Percentiles rank a stretch among this genome's conserved stretches.
phyloP scores from a whole-genome alignment of 208 protist species.

The Trichomonas vaginalis region DNA sequence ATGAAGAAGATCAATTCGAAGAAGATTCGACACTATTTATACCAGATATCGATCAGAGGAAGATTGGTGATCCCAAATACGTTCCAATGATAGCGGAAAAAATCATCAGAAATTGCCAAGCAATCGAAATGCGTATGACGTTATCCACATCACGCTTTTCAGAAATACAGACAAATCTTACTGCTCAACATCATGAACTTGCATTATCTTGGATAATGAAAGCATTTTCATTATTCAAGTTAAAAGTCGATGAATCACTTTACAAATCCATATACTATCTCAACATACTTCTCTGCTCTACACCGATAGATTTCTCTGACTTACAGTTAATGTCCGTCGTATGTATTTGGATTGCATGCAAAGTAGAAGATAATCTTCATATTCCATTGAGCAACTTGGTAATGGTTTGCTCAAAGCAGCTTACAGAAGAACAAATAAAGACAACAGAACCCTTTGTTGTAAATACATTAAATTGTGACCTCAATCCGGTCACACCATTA shows the following conservation, averaged over 20 bases:
- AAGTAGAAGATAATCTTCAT: neutral
- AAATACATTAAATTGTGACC: neutral
- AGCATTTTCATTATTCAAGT: neutral
- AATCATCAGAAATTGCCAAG: neutral
- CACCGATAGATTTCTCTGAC: neutral
- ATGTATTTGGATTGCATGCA: neutral
- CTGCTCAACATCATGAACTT: neutral
- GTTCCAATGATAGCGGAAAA: neutral
- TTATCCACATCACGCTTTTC: neutral
- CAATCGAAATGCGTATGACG: neutral
- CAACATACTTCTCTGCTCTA: neutral
- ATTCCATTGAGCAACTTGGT: neutral
- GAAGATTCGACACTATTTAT: neutral
- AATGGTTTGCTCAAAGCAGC: neutral
- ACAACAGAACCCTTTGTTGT: neutral
- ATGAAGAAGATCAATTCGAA: neutral
- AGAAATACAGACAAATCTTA: neutral
- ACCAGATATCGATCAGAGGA: neutral
- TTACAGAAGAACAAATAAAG: neutral
- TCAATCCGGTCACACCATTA: neutral
- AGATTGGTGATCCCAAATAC: neutral
- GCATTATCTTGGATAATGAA: neutral
- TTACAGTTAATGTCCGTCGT: neutral
- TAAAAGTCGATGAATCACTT: neutral
- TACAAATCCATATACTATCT: neutral